These are phyloP conservation scores for Toxicodendron radicans DNA, from an alignment of 345 rosid species.

Conservation along the genomic window DNA sequence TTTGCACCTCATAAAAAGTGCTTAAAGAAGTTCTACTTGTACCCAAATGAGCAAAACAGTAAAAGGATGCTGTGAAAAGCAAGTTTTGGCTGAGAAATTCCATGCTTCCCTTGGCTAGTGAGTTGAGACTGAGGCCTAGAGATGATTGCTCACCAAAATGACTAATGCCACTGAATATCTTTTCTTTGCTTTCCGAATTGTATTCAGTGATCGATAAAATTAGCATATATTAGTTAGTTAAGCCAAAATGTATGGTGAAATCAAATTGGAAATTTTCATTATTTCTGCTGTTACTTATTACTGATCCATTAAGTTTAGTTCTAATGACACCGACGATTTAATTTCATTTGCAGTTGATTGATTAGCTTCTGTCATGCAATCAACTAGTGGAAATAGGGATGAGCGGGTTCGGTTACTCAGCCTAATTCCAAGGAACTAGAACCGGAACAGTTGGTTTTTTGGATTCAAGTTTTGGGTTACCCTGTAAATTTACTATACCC, in stretches of 20 bases:
- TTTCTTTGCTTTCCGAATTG: not conserved
- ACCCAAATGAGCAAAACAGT: not conserved
- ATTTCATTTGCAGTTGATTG: too few relatives aligned
- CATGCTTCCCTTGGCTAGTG: not conserved
- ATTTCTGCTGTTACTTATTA: too few relatives aligned
- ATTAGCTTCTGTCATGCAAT: too few relatives aligned
- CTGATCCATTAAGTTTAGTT: too few relatives aligned
- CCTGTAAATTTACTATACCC: too few relatives aligned
- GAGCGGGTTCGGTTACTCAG: too few relatives aligned
- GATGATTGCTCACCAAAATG: not conserved
- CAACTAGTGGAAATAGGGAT: too few relatives aligned
- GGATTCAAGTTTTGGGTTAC: too few relatives aligned
- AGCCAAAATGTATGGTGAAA: not conserved
- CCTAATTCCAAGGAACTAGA: too few relatives aligned
- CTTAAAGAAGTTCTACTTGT: conserved; percentile 1
- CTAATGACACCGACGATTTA: too few relatives aligned
- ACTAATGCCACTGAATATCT: not conserved
- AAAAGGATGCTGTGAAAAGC: not conserved
- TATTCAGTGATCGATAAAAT: not conserved
- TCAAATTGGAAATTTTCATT: not conserved
- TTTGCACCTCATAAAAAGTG: not conserved
- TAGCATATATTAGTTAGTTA: not conserved
- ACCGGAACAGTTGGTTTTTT: too few relatives aligned
- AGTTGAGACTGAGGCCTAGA: too few relatives aligned
- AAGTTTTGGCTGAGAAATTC: not conserved